phyloP scores from a whole-genome alignment of 495 filamentous ascomycete genomes.

The Podospora pseudopauciseta region DNA sequence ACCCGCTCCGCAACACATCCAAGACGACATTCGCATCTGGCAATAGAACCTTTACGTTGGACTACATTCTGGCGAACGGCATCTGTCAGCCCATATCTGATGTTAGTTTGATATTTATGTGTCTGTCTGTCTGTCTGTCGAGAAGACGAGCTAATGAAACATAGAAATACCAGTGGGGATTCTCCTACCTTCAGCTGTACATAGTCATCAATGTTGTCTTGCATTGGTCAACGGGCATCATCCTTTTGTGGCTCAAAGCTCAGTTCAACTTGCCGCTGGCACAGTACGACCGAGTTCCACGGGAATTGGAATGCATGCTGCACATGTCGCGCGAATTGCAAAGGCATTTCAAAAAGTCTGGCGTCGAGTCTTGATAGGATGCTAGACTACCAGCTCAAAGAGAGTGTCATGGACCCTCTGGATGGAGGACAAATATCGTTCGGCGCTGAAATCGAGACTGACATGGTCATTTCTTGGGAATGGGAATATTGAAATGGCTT shows the following conservation, averaged over 20 bases:
- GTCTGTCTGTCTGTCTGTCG: background rate
- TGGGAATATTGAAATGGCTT: no score
- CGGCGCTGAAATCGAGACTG: no score
- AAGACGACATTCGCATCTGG: background rate
- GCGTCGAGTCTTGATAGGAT: no score
- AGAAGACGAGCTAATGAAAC: background rate
- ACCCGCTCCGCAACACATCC: background rate
- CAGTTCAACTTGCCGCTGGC: background rate
- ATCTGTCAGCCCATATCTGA: background rate
- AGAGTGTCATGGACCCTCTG: no score
- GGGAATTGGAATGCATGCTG: background rate
- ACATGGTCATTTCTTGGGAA: no score
- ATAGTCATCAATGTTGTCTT: background rate
- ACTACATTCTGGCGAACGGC: background rate
- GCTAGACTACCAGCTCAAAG: no score
- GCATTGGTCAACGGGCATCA: background rate
- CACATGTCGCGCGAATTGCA: background rate
- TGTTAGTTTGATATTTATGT: background rate
- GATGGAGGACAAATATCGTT: no score
- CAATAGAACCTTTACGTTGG: background rate
- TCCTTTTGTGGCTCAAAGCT: slow-evolving; percentile 1
- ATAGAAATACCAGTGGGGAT: slow-evolving; percentile 1
- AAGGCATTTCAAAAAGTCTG: no score
- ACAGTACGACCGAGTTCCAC: background rate
- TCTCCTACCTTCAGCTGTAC: slow-evolving; percentile 6